Conservation (phyloP, 1,139 yeast species). For the Hyphopichia khmerensis region DNA sequence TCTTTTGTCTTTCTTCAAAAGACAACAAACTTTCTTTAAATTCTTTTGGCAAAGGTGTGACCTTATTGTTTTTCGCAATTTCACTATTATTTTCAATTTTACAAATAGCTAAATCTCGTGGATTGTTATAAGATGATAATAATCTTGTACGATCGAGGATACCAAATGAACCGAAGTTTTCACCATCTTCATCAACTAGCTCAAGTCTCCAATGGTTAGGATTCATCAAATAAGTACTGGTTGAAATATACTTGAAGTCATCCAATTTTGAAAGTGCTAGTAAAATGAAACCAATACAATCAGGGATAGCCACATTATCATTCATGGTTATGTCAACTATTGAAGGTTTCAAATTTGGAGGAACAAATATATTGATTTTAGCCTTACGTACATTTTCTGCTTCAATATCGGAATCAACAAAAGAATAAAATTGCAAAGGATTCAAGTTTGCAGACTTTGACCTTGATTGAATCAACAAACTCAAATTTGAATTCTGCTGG, state of each 20-base stretch:
- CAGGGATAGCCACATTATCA: conserved; percentile 52
- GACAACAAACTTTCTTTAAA: conserved; percentile 26
- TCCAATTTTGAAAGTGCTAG: conserved; percentile 27
- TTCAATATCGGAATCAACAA: conserved; percentile 33
- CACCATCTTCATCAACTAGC: conserved; percentile 78
- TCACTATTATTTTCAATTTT: conserved; percentile 37
- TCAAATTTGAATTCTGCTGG: conserved; percentile 28
- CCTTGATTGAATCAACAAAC: conserved; percentile 40
- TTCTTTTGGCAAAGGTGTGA: conserved; percentile 55
- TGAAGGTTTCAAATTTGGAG: conserved; percentile 34
- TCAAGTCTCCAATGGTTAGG: conserved; percentile 71
- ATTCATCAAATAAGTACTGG: conserved; percentile 25
- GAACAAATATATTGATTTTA: conserved; percentile 34
- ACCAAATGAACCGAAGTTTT: conserved; percentile 74
- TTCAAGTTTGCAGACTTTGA: conserved; percentile 37
- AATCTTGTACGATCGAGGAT: conserved; percentile 56
- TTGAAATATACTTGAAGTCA: conserved; percentile 15
- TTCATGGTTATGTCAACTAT: conserved; percentile 36
- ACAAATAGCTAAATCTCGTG: conserved; percentile 65
- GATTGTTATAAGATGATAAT: conserved; percentile 57
- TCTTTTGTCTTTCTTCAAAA: conserved; percentile 13
- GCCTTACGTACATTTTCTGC: conserved; percentile 28
- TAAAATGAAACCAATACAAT: conserved; percentile 62
- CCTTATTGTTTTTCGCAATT: conserved; percentile 34
- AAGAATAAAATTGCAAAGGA: conserved; percentile 54